Evolutionary conservation across 805 yeast genomes (phyloP), one percentile per base, ranked within the genome.

Genomic region (Cyberlindnera veronae): DNA sequence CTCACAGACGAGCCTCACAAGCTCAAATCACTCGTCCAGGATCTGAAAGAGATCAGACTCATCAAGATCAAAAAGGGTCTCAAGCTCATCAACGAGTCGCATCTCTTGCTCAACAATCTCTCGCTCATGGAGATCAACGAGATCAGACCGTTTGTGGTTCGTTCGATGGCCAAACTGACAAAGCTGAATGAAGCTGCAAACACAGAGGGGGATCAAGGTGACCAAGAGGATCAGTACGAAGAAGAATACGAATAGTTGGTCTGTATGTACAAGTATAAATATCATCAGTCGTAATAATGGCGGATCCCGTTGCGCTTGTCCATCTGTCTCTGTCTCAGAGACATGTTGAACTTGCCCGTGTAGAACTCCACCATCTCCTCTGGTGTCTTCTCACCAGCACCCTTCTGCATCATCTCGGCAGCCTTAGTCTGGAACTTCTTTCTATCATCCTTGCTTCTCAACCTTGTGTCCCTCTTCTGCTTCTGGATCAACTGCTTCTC

Each of bases 61-160:
- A 76, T 84, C 22, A 93, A 93, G 57, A 81, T 89, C 2, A 71
- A 93, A 38, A 79, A 79, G 41, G 98, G 98, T 55, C 65, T 91
- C 32, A 66, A 71, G 34, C 81, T 81, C 47, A 65, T 91, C 45
- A 91, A 91, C 63, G 95, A 85, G 47, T 77, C 84, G 16, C 87
- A 90, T 62, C 70, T 91, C 45, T 87, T 81, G 55, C 67, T 91
- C 60, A 91, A 89, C 51, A 88, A 93, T 16, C 60, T 93, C 38
- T 84, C 95, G 2, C 59, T 82, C 29, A 59, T 89, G 72, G 99
- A 91, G 60, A 81, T 93, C 46, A 90, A 89, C 59, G 96, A 88
- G 58, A 65, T 90, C 38, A 66, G 96, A 48, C 95, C 96, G 3
- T 84, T 88, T 54, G 79, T 89, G 24, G 67, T 79, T n/a, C 66